Percentiles rank a stretch among this genome's conserved stretches.
Evolutionary conservation across 1,139 yeast genomes (phyloP).

Genomic region (Kodamaea sp.): DNA sequence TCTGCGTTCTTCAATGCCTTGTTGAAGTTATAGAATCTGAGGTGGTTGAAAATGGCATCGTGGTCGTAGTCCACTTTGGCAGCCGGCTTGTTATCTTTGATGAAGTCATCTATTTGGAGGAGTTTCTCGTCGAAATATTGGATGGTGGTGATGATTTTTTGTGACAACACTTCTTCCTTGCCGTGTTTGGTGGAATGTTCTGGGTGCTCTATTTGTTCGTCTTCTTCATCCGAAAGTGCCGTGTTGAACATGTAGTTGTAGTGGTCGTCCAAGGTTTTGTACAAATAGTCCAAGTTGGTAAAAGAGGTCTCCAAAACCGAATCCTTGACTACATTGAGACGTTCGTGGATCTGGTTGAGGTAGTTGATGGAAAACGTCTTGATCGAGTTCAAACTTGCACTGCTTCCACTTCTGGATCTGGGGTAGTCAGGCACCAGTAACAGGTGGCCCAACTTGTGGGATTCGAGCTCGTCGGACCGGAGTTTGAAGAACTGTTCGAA

Average conservation of each 20-base stretch:
- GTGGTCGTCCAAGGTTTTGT: slow-evolving; percentile 55
- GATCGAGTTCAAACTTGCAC: slow-evolving; percentile 33
- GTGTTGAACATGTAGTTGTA: slow-evolving; percentile 47
- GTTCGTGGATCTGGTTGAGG: slow-evolving; percentile 43
- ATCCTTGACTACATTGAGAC: slow-evolving; percentile 43
- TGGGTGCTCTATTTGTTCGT: slow-evolving; percentile 3
- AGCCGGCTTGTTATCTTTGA: slow-evolving; percentile 38
- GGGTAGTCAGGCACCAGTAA: slow-evolving; percentile 12
- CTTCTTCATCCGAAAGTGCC: slow-evolving; percentile 11
- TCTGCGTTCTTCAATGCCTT: slow-evolving; percentile 59
- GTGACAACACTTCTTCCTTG: slow-evolving; percentile 36
- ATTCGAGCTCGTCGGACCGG: slow-evolving; percentile 19
- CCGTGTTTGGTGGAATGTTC: slow-evolving; percentile 10
- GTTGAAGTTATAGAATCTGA: slow-evolving; percentile 59
- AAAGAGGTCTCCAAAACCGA: slow-evolving; percentile 44
- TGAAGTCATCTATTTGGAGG: slow-evolving; percentile 49
- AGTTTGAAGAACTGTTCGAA: slow-evolving; percentile 53
- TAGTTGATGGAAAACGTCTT: slow-evolving; percentile 35
- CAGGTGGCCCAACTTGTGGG: slow-evolving; percentile 1
- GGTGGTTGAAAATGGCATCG: slow-evolving; percentile 36
- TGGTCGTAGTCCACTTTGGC: slow-evolving; percentile 30
- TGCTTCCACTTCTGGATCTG: slow-evolving; percentile 27
- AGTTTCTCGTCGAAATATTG: slow-evolving; percentile 60
- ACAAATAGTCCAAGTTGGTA: slow-evolving; percentile 49
- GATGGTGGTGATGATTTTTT: slow-evolving; percentile 52